These are phyloP conservation scores for Whalleya microplaca DNA, from an alignment of 2,329 filamentous ascomycete genomes.

Conservation along the genomic window DNA sequence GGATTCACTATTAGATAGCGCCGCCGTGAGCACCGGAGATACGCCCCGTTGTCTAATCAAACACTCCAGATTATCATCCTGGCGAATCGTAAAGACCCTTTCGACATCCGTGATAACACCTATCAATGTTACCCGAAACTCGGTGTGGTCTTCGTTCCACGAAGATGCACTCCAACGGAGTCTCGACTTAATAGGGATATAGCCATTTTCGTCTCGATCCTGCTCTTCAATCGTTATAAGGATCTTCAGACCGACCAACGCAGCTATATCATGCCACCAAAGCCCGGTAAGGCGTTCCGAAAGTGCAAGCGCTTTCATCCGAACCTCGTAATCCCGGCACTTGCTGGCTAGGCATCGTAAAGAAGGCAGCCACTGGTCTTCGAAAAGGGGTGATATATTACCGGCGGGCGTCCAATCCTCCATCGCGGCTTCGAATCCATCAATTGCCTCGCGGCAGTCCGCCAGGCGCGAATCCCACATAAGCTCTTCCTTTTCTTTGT, in stretches of 20 bases:
- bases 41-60: not conserved
- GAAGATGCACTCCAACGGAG: conserved; percentile 15
- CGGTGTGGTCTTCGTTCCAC: conserved; percentile 20
- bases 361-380: conserved; percentile 19
- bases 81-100: conserved; percentile 11
- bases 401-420: not conserved
- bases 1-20: not conserved
- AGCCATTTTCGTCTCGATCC: conserved; percentile 9
- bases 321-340: conserved; percentile 12
- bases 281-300: conserved; percentile 13
- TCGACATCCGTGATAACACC: conserved; percentile 1
- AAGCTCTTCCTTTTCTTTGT: conserved; percentile 8
- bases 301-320: conserved; percentile 14
- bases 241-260: conserved; percentile 9
- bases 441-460: conserved; percentile 13
- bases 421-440: conserved; percentile 10
- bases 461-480: conserved; percentile 14
- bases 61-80: conserved; percentile 8
- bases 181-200: conserved; percentile 9
- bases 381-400: conserved; percentile 16
- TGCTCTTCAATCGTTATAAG: conserved; percentile 17
- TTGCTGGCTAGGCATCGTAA: conserved; percentile 13
- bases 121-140: conserved; percentile 14
- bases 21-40: not conserved
- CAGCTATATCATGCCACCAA: conserved; percentile 18